A percentile compares a stretch with the other conserved stretches of the same genome.
These are phyloP conservation scores for Epichloe hybrida DNA, from an alignment of 2,329 filamentous ascomycete genomes.

Conservation along the genomic window DNA sequence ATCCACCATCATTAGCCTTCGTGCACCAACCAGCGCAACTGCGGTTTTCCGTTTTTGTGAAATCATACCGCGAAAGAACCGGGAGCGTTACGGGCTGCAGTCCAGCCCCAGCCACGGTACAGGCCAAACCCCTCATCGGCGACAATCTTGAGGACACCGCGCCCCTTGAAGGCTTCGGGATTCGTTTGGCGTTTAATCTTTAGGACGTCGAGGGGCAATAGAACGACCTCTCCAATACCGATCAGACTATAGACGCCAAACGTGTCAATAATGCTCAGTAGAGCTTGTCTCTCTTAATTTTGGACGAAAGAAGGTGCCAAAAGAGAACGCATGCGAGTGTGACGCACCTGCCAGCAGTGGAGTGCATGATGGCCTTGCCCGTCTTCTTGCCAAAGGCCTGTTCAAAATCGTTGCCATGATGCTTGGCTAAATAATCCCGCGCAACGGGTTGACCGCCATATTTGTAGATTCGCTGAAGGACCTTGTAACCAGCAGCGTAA, in stretches of 20 bases:
- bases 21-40: not conserved
- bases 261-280: not conserved
- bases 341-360: conserved; percentile 72
- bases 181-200: conserved; percentile 99
- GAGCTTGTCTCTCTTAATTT: too few species aligned
- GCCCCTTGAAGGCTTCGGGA: conserved; percentile 91
- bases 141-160: conserved; percentile 80
- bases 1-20: not conserved
- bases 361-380: conserved; percentile 96
- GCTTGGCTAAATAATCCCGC: conserved; percentile 68
- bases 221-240: conserved; percentile 91
- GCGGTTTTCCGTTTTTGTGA: not conserved
- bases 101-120: conserved; percentile 96
- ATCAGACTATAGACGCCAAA: conserved; percentile 49
- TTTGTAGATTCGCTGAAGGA: conserved; percentile 95
- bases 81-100: conserved; percentile 88
- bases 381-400: conserved; percentile 87
- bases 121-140: conserved; percentile 88
- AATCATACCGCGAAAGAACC: conserved; percentile 81
- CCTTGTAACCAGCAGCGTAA: conserved; percentile 95
- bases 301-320: not conserved
- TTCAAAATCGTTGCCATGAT: conserved; percentile 79
- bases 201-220: conserved; percentile 87
- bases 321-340: not conserved
- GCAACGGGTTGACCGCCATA: conserved; percentile 95